Conservation (phyloP, 805 yeast genomes). For the Nakazawaea ishiwadae region DNA sequence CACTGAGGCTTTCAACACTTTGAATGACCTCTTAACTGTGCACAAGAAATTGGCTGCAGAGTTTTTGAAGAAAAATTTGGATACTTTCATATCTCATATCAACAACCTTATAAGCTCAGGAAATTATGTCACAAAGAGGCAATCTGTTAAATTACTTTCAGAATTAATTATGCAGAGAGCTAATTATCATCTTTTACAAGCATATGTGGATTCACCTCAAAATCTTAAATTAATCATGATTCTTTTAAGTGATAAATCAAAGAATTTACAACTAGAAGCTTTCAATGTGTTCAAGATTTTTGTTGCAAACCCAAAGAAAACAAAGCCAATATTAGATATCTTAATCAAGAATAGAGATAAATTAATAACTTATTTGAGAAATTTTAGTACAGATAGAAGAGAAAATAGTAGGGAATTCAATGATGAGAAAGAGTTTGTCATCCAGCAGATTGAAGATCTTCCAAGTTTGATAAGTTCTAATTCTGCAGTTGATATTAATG, state of each 20-base stretch:
- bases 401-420: conserved; percentile 57
- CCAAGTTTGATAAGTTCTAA: conserved; percentile 46
- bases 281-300: conserved; percentile 92
- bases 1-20: conserved; percentile 81
- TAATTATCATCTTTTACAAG: conserved; percentile 67
- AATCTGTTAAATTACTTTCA: conserved; percentile 72
- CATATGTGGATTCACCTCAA: conserved; percentile 75
- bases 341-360: conserved; percentile 79
- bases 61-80: conserved; percentile 58
- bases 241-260: conserved; percentile 80
- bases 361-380: conserved; percentile 62
- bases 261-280: conserved; percentile 84
- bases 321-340: conserved; percentile 75
- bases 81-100: conserved; percentile 53
- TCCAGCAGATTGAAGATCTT: conserved; percentile 65
- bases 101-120: conserved; percentile 69
- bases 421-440: conserved; percentile 78
- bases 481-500: conserved; percentile 7
- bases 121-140: conserved; percentile 91
- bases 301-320: conserved; percentile 92
- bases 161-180: conserved; percentile 67
- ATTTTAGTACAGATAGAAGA: conserved; percentile 55
- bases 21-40: conserved; percentile 60
- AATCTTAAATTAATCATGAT: conserved; percentile 86
- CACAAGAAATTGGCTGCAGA: conserved; percentile 69